A percentile compares a stretch with the other conserved stretches of the same genome.
These are phyloP conservation scores for Pythium plurisporium DNA, from an alignment of 352 stramenopile species.

Conservation along the genomic window DNA sequence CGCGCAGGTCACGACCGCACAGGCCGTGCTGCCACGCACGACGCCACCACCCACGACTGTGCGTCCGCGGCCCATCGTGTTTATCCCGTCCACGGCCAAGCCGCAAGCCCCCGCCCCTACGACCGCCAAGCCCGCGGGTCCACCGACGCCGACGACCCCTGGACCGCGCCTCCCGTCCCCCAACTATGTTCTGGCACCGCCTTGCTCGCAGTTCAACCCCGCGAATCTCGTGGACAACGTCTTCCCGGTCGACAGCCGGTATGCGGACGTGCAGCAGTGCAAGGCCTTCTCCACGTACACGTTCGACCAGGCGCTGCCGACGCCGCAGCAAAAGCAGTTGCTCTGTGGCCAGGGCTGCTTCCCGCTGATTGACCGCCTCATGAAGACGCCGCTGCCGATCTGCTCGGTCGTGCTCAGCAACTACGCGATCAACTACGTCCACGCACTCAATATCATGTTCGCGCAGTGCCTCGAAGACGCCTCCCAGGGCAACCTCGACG, in stretches of 20 bases:
- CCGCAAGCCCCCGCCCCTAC: background rate
- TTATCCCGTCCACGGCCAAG: background rate
- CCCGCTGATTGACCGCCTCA: slow-evolving; percentile 1
- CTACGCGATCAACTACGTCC: slow-evolving; percentile 1
- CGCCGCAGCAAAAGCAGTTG: background rate
- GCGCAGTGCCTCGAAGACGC: background rate
- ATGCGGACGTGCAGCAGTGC: slow-evolving; percentile 6
- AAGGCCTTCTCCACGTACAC: slow-evolving; percentile 2
- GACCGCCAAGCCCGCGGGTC: background rate
- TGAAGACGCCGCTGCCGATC: background rate
- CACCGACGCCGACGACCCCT: background rate
- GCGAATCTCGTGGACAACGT: background rate
- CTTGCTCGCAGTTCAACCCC: background rate
- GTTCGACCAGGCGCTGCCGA: background rate
- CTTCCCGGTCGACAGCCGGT: no score
- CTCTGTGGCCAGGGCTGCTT: slow-evolving; percentile 7
- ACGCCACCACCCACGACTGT: background rate
- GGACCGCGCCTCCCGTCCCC: background rate
- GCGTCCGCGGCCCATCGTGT: background rate
- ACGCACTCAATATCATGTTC: slow-evolving; percentile 6
- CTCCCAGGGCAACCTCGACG: background rate
- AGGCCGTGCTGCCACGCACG: background rate
- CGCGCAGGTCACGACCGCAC: no score
- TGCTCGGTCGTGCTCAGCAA: background rate
- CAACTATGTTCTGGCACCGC: background rate